phyloP scores from a whole-genome alignment of 179 eudicot species.

The Actinidia chinensis region DNA sequence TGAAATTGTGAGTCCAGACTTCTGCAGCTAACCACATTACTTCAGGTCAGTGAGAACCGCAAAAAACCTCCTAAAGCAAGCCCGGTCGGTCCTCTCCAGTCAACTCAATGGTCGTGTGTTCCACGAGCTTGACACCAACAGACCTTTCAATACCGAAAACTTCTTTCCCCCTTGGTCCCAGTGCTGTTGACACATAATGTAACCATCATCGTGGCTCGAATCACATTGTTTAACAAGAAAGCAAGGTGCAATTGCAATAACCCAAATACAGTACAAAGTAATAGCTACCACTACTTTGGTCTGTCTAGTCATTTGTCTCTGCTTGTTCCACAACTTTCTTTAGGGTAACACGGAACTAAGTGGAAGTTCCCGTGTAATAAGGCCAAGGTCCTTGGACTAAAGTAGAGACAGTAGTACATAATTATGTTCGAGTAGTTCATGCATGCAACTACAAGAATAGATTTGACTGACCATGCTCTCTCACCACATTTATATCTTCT shows the following conservation, averaged over 20 bases:
- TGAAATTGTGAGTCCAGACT: slow-evolving; percentile 92
- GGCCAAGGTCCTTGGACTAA: background rate
- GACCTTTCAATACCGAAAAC: slow-evolving; percentile 64
- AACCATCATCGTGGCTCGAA: background rate
- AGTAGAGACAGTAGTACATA: background rate
- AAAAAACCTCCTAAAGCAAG: slow-evolving; percentile 75
- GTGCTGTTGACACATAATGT: slow-evolving; percentile 47
- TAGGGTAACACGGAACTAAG: background rate
- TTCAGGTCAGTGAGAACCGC: slow-evolving; percentile 72
- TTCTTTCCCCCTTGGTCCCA: slow-evolving; percentile 81
- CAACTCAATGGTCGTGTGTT: slow-evolving; percentile 74
- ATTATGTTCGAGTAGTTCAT: background rate
- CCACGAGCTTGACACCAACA: slow-evolving; percentile 64
- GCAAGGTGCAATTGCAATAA: background rate
- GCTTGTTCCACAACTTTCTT: background rate
- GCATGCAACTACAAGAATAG: background rate
- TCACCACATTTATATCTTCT: background rate
- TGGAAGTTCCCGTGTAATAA: background rate
- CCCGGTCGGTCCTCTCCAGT: slow-evolving; percentile 91
- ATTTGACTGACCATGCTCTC: background rate
- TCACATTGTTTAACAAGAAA: slow-evolving; percentile 13
- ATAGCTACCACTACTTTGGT: slow-evolving; percentile 9
- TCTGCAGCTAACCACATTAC: slow-evolving; percentile 85
- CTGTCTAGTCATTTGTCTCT: slow-evolving; percentile 7
- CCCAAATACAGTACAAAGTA: background rate